Evolutionary conservation across 495 filamentous ascomycete species (phyloP).

Genomic region (Talaromyces adpressus): DNA sequence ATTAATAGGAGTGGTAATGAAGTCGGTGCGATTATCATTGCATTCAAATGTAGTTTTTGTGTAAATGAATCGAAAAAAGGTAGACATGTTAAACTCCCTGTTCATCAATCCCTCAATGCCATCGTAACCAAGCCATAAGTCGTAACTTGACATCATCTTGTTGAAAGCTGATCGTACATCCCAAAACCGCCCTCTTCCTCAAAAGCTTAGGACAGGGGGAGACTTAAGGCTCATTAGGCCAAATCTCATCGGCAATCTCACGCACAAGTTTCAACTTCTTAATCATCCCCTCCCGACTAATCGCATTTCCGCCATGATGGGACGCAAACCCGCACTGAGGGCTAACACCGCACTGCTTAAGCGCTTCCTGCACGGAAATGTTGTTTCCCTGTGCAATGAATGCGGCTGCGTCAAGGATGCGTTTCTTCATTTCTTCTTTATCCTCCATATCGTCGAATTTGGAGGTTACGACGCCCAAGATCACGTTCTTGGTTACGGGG

Average conservation of each 20-base stretch:
- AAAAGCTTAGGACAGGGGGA: too few species aligned
- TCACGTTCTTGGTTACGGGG: slow-evolving; percentile 66
- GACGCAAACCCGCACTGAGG: slow-evolving; percentile 80
- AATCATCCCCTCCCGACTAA: slow-evolving; percentile 61
- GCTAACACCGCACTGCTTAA: slow-evolving; percentile 62
- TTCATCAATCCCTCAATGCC: too few species aligned
- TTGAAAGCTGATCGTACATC: slow-evolving; percentile 1
- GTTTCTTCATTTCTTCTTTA: slow-evolving; percentile 63
- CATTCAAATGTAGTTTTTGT: not conserved
- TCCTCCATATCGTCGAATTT: slow-evolving; percentile 70
- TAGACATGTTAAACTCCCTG: not conserved
- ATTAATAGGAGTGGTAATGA: not conserved
- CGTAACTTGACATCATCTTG: not conserved
- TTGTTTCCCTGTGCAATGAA: slow-evolving; percentile 64
- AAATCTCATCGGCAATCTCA: slow-evolving; percentile 64
- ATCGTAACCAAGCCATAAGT: not conserved
- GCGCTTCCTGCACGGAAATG: slow-evolving; percentile 54
- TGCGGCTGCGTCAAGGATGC: slow-evolving; percentile 60
- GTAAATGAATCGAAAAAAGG: not conserved
- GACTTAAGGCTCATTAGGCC: slow-evolving; percentile 57
- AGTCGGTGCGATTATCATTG: not conserved
- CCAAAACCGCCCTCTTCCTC: not conserved
- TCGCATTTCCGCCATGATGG: slow-evolving; percentile 59
- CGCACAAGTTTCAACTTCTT: slow-evolving; percentile 61
- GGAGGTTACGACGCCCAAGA: slow-evolving; percentile 67